Evolutionary conservation across 495 filamentous ascomycete genomes (phyloP).

Genomic region (Penicillium malachiteum): DNA sequence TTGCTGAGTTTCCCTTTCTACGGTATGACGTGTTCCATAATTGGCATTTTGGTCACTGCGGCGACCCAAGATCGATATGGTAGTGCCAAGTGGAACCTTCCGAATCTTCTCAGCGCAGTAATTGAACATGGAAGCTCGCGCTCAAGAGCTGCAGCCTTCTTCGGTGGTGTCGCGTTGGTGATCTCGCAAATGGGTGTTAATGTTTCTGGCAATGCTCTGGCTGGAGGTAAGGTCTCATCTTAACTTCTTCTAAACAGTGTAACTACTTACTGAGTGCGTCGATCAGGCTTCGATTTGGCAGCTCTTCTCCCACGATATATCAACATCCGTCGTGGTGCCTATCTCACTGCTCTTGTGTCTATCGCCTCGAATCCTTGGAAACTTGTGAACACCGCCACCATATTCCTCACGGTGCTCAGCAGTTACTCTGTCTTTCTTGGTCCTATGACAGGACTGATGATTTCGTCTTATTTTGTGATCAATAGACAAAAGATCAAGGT

Average conservation of each 20-base stretch:
- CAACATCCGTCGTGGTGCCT: constrained; percentile 48
- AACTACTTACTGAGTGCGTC: background rate
- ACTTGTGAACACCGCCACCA: constrained; percentile 46
- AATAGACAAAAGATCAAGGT: constrained; percentile 37
- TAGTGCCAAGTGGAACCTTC: constrained; percentile 40
- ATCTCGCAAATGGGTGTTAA: constrained; percentile 33
- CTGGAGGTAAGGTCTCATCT: constrained; percentile 29
- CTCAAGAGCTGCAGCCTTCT: constrained; percentile 43
- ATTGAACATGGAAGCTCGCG: constrained; percentile 26
- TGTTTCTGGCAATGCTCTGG: constrained; percentile 37
- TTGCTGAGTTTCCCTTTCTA: constrained; percentile 17
- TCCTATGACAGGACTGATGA: constrained; percentile 44
- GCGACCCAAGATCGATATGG: constrained; percentile 35
- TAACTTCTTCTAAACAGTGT: background rate
- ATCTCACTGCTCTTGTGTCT: constrained; percentile 42
- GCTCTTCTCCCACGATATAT: constrained; percentile 48
- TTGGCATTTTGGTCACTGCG: constrained; percentile 39
- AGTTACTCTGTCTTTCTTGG: constrained; percentile 51
- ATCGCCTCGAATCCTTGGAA: constrained; percentile 53
- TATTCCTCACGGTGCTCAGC: constrained; percentile 47
- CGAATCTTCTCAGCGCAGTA: constrained; percentile 34
- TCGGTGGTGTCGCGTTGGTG: constrained; percentile 40
- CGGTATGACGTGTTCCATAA: constrained; percentile 29
- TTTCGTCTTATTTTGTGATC: constrained; percentile 41
- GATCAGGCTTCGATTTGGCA: constrained; percentile 40